Conservation (phyloP, 345 rosid species). For the Acer negundo region DNA sequence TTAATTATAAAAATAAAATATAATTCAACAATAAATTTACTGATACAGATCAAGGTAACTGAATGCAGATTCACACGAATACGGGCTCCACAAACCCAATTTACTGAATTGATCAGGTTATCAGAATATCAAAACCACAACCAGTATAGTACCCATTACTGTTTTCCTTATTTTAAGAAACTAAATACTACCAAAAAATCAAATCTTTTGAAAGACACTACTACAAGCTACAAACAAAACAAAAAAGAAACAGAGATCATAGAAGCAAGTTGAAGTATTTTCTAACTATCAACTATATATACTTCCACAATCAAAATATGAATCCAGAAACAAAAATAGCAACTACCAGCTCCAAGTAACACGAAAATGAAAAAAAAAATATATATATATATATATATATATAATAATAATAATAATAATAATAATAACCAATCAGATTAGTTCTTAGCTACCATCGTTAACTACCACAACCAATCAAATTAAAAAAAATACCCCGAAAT, state of each 20-base stretch:
- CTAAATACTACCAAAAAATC: background rate
- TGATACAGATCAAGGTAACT: background rate
- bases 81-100: background rate
- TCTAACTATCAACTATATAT: background rate
- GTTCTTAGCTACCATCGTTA: background rate
- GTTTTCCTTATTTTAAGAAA: background rate
- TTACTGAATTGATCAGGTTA: background rate
- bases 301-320: background rate
- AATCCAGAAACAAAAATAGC: background rate
- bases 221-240: constrained; percentile 1
- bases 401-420: too few relatives aligned
- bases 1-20: background rate
- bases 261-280: background rate
- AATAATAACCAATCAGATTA: background rate
- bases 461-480: background rate
- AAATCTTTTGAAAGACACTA: constrained; percentile 3
- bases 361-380: background rate
- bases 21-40: background rate
- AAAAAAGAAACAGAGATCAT: background rate
- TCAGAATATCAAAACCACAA: background rate
- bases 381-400: too few relatives aligned
- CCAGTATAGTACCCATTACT: background rate
- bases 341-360: constrained; percentile 10
- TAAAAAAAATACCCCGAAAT: background rate
- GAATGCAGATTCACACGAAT: constrained; percentile 1